Evolutionary conservation across 2,329 filamentous ascomycete genomes (phyloP), one percentile per base, ranked within the genome.

Genomic region (Didymella glomerata): DNA sequence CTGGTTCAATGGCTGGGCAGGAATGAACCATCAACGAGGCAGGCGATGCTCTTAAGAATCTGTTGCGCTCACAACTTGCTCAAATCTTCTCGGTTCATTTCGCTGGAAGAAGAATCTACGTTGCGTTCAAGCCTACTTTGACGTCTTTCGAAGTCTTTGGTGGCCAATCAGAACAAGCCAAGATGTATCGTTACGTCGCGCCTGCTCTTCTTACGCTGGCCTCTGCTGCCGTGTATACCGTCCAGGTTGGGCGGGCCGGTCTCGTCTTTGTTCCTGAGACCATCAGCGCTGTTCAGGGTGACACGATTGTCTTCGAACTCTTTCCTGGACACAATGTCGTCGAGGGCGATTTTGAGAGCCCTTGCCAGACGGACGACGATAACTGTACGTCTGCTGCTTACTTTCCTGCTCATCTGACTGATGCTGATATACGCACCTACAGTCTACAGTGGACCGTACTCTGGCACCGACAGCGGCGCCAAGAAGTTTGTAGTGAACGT

Each of bases 401-500:
- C 20, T n/a, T n/a, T 16, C 27, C 22, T 25, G 24, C 14, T 38
- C 22, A 14, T 9, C n/a, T 20, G 24, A 20, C 1, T 4, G 16
- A 16, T 6, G 4, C 14, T 27, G 20, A 25, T 22, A 25, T 24
- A 18, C 20, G 11, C 18, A 25, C 1, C 8, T 42, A 13, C 24
- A 56, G 53, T 69, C 48, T 73, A 65, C 60, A 65, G 61, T 22
- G 69, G 70, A 18, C 51, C 63, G 2, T 69, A 58, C 50, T 48
- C 34, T n/a, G 51, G 53, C 14, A 70, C 68, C 20, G 54, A 68
- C 30, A 61, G 54, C 10, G 67, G 68, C 5, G 57, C 63, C 9
- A 64, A 57, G 60, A 68, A 61, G 34, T 73, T 72, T 36, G 67
- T 71, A 2, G 62, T 70, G 2, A 69, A 69, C 27, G 64, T 71